Percentiles rank a stretch among this genome's conserved stretches.
Evolutionary conservation across 2,329 filamentous ascomycete genomes (phyloP).

Genomic region (Alternaria brassicicola): DNA sequence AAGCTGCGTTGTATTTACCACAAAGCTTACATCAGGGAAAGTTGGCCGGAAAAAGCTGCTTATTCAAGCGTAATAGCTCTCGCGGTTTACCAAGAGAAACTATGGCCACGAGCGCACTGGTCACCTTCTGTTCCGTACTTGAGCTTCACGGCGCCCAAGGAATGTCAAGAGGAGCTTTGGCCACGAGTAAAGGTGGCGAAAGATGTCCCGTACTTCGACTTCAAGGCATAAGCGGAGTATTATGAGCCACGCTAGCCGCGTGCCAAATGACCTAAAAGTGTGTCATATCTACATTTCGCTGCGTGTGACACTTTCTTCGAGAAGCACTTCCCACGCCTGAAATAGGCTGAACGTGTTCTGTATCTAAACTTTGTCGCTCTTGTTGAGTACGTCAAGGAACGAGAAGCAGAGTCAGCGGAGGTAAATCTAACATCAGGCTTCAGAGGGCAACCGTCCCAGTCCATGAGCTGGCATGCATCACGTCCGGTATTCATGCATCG

Average conservation of each 20-base stretch:
- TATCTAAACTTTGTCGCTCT: not conserved
- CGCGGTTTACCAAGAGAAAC: not conserved
- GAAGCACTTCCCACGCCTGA: not conserved
- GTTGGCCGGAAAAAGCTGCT: not conserved
- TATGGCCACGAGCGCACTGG: not conserved
- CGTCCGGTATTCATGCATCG: not conserved
- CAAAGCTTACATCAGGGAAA: not conserved
- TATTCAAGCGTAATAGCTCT: not conserved
- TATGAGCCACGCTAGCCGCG: not conserved
- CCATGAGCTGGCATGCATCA: not conserved
- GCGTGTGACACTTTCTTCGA: not conserved
- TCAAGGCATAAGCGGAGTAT: not conserved
- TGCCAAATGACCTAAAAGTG: not conserved
- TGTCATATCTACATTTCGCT: not conserved
- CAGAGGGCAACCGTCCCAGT: not conserved
- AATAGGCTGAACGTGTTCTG: not conserved
- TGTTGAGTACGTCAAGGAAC: not conserved
- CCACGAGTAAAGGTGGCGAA: not conserved
- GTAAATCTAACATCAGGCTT: not conserved
- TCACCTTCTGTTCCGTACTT: not conserved
- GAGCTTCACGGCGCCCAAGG: not conserved
- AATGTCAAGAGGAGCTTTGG: not conserved
- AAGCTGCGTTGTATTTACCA: not conserved
- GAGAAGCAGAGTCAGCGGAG: not conserved
- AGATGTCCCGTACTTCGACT: not conserved